phyloP scores from a whole-genome alignment of 768 basidiomycete genomes.

The Tricholoma sp. region DNA sequence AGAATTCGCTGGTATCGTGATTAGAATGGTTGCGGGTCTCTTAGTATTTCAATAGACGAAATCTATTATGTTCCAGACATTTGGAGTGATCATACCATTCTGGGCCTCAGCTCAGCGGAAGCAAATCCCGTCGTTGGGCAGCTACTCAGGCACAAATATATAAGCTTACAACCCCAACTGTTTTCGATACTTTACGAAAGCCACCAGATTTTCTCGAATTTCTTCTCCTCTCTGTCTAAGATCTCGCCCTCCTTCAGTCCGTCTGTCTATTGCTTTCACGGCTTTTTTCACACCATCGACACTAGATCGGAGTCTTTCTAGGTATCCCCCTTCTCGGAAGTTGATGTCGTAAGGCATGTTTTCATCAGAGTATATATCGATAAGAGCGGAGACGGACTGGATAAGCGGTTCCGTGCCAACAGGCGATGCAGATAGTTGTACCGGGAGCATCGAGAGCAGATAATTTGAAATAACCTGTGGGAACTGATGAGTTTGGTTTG shows the following conservation, averaged over 20 bases:
- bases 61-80: too few relatives aligned
- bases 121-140: too few relatives aligned
- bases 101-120: too few relatives aligned
- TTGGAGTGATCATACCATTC: too few relatives aligned
- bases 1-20: neutral
- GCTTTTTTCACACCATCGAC: slow-evolving; percentile 59
- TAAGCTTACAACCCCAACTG: slow-evolving; percentile 38
- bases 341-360: slow-evolving; percentile 71
- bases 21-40: neutral
- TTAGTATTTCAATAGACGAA: too few relatives aligned
- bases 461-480: slow-evolving; percentile 58
- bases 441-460: slow-evolving; percentile 59
- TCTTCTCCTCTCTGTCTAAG: slow-evolving; percentile 68
- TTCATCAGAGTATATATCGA: slow-evolving; percentile 95
- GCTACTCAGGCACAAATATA: neutral
- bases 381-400: slow-evolving; percentile 75
- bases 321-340: slow-evolving; percentile 60
- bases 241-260: slow-evolving; percentile 62
- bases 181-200: slow-evolving; percentile 70
- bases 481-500: neutral
- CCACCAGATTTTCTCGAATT: slow-evolving; percentile 68
- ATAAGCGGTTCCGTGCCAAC: slow-evolving; percentile 64
- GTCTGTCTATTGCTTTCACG: slow-evolving; percentile 60
- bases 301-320: slow-evolving; percentile 49
- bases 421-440: slow-evolving; percentile 30